Percentiles rank a stretch among this genome's conserved stretches.
These are phyloP conservation scores for Scedosporium minutisporum DNA, from an alignment of 2,329 filamentous ascomycete genomes.

Conservation along the genomic window DNA sequence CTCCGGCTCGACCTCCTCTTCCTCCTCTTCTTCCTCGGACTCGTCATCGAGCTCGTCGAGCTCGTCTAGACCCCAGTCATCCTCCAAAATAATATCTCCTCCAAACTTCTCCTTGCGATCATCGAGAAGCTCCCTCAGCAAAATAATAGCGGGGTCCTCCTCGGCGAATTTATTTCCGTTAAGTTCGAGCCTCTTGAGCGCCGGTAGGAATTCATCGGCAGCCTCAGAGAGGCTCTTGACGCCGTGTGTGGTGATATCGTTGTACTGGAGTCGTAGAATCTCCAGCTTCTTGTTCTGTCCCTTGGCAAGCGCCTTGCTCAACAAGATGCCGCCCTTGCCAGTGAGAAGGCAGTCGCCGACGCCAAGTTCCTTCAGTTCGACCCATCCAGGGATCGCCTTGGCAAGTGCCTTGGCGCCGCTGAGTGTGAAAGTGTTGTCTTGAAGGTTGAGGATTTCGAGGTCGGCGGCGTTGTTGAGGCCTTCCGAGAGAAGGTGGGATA, in stretches of 20 bases:
- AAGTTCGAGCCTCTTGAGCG: conserved; percentile 76
- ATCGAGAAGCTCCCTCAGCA: conserved; percentile 62
- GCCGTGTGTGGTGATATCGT: conserved; percentile 76
- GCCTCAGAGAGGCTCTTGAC: conserved; percentile 63
- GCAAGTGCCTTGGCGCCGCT: conserved; percentile 71
- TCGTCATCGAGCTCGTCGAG: conserved; percentile 79
- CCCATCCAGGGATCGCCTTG: conserved; percentile 65
- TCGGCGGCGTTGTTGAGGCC: conserved; percentile 62
- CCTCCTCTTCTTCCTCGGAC: conserved; percentile 58
- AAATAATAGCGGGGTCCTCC: conserved; percentile 64
- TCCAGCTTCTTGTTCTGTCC: conserved; percentile 74
- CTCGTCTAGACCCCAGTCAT: conserved; percentile 77
- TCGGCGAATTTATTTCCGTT: conserved; percentile 95
- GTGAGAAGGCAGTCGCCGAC: conserved; percentile 82
- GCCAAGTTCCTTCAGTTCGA: conserved; percentile 68
- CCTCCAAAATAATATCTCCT: conserved; percentile 60
- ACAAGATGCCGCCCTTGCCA: conserved; percentile 62
- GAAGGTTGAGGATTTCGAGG: conserved; percentile 74
- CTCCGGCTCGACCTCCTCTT: conserved; percentile 51
- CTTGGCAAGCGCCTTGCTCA: conserved; percentile 63
- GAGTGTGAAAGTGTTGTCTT: conserved; percentile 94
- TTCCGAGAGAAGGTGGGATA: conserved; percentile 67
- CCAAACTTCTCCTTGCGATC: conserved; percentile 66
- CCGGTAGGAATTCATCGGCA: conserved; percentile 58
- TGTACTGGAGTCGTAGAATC: conserved; percentile 78